phyloP scores from a whole-genome alignment of 805 yeast species.

The Schwanniomyces occidentalis region DNA sequence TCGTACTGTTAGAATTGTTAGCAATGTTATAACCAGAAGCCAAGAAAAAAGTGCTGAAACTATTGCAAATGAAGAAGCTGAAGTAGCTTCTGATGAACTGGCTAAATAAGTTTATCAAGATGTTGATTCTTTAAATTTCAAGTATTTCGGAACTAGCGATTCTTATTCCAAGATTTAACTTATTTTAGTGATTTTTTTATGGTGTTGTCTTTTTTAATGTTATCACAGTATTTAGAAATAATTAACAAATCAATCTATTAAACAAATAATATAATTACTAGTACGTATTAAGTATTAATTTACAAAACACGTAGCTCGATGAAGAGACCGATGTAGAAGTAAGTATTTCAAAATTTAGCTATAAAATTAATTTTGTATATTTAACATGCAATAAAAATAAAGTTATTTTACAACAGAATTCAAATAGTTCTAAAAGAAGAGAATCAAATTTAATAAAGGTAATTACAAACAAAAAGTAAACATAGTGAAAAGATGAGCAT shows the following conservation, averaged over 20 bases:
- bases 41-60: constrained; percentile 2
- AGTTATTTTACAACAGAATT: constrained; percentile 23
- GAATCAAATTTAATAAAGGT: constrained; percentile 2
- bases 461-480: constrained; percentile 1
- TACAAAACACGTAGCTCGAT: not conserved
- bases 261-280: too few species aligned
- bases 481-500: not conserved
- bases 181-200: too few species aligned
- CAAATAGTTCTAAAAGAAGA: constrained; percentile 3
- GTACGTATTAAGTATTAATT: too few species aligned
- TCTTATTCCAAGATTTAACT: too few species aligned
- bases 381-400: constrained; percentile 29
- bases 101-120: too few species aligned
- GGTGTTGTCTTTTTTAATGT: too few species aligned
- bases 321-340: not conserved
- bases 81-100: too few species aligned
- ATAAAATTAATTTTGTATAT: constrained; percentile 6
- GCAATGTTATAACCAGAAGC: constrained; percentile 36
- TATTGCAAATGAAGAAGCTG: constrained; percentile 2
- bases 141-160: too few species aligned
- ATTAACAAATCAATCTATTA: too few species aligned
- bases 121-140: too few species aligned
- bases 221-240: too few species aligned
- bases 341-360: not conserved
- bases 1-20: constrained; percentile 46